Conservation (phyloP, 805 yeast genomes). For the Saccharomycopsis capsularis region DNA sequence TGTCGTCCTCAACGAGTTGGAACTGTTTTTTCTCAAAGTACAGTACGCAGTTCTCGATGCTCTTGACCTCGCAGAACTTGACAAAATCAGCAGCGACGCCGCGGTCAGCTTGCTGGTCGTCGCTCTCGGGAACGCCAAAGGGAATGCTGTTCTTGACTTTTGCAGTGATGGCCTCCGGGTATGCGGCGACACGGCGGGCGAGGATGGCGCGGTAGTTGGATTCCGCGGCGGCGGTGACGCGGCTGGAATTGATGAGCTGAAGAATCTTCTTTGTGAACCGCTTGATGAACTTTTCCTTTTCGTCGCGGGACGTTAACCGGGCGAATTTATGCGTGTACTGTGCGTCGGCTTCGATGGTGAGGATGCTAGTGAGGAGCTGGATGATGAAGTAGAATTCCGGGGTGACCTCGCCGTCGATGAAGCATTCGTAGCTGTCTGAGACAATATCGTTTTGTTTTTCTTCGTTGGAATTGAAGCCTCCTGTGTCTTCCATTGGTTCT, state of each 20-base stretch:
- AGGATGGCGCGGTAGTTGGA: constrained; percentile 31
- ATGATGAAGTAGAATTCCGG: constrained; percentile 52
- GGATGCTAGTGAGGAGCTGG: constrained; percentile 41
- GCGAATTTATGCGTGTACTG: constrained; percentile 26
- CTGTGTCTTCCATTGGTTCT: constrained; percentile 24
- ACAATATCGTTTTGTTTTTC: constrained; percentile 30
- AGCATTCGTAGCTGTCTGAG: constrained; percentile 58
- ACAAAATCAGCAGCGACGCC: constrained; percentile 48
- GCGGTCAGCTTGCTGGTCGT: constrained; percentile 26
- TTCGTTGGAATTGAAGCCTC: no score
- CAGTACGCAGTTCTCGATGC: constrained; percentile 37
- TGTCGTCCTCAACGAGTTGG: constrained; percentile 49
- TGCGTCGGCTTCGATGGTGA: constrained; percentile 26
- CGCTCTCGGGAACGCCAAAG: background rate
- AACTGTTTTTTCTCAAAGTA: constrained; percentile 27
- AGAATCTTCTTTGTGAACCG: constrained; percentile 53
- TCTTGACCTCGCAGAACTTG: constrained; percentile 46
- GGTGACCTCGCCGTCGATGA: constrained; percentile 45
- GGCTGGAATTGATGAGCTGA: constrained; percentile 48
- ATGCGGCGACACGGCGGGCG: constrained; percentile 35
- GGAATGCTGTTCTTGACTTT: constrained; percentile 16
- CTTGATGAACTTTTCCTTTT: constrained; percentile 31
- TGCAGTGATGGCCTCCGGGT: constrained; percentile 32
- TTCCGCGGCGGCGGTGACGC: constrained; percentile 35
- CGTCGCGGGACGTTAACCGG: constrained; percentile 21